Percentiles rank a stretch among this genome's conserved stretches.
These are phyloP conservation scores for Sporothrix pseudoabietina DNA, from an alignment of 2,329 filamentous ascomycete species.

Conservation along the genomic window DNA sequence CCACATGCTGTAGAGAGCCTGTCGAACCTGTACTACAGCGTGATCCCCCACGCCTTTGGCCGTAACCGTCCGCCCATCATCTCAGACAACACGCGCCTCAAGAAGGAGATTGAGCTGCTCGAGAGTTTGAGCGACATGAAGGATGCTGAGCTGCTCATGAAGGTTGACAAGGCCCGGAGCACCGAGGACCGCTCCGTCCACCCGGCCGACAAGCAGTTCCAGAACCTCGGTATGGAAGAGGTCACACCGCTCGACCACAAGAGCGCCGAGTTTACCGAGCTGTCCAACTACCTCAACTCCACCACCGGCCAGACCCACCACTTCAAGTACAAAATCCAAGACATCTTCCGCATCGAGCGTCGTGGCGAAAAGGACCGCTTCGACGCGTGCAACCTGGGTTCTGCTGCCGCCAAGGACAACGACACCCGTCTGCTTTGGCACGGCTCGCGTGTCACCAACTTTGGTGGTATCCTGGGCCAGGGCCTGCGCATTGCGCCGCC, in stretches of 20 bases:
- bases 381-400: slow-evolving; percentile 55
- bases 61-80: slow-evolving; percentile 73
- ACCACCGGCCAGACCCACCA: slow-evolving; percentile 69
- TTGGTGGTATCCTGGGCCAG: slow-evolving; percentile 79
- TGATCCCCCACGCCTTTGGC: slow-evolving; percentile 81
- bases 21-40: slow-evolving; percentile 77
- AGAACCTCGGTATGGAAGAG: slow-evolving; percentile 70
- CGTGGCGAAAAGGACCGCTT: slow-evolving; percentile 72
- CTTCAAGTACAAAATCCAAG: slow-evolving; percentile 61
- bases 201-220: slow-evolving; percentile 71
- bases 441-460: slow-evolving; percentile 81
- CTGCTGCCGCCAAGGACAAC: slow-evolving; percentile 46
- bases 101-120: slow-evolving; percentile 76
- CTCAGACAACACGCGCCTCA: slow-evolving; percentile 57
- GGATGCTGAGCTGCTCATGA: slow-evolving; percentile 76
- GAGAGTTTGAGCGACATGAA: slow-evolving; percentile 86
- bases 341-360: slow-evolving; percentile 83
- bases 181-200: slow-evolving; percentile 54
- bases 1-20: slow-evolving; percentile 58
- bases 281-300: slow-evolving; percentile 67
- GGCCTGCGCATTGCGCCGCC: slow-evolving; percentile 87
- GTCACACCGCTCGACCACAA: slow-evolving; percentile 67
- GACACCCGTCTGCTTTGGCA: slow-evolving; percentile 84
- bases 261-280: slow-evolving; percentile 64
- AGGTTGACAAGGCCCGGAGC: slow-evolving; percentile 57